A percentile compares a stretch with the other conserved stretches of the same genome.
Evolutionary conservation across 768 basidiomycete genomes (phyloP).

Genomic region (Leccinum boreale): DNA sequence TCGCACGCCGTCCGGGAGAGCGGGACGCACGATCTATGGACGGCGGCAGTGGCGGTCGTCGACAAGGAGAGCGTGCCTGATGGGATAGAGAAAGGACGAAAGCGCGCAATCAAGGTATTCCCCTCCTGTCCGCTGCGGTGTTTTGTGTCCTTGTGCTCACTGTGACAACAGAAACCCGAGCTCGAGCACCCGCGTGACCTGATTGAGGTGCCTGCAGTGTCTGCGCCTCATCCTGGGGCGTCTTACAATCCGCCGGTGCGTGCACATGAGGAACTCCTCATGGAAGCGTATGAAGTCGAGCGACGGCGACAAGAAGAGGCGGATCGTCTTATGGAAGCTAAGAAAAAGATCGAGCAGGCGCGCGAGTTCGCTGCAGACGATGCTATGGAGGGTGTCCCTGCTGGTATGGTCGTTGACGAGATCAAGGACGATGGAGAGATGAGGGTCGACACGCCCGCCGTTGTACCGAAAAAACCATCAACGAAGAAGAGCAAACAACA

Average conservation of each 20-base stretch:
- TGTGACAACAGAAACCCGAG: slow-evolving; percentile 44
- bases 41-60: slow-evolving; percentile 11
- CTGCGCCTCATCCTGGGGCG: slow-evolving; percentile 73
- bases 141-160: not conserved
- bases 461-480: slow-evolving; percentile 40
- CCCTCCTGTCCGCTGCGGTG: no score
- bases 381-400: slow-evolving; percentile 37
- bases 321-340: slow-evolving; percentile 50
- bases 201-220: slow-evolving; percentile 65
- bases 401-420: slow-evolving; percentile 66
- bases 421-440: slow-evolving; percentile 40
- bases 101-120: slow-evolving; percentile 41
- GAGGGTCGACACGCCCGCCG: slow-evolving; percentile 27
- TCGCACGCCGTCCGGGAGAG: slow-evolving; percentile 68
- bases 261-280: slow-evolving; percentile 69
- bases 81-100: slow-evolving; percentile 37
- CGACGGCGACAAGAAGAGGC: slow-evolving; percentile 51
- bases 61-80: slow-evolving; percentile 39
- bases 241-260: slow-evolving; percentile 86
- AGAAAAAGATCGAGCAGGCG: slow-evolving; percentile 54
- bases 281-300: slow-evolving; percentile 65
- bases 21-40: slow-evolving; percentile 68
- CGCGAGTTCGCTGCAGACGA: slow-evolving; percentile 31
- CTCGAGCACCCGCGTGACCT: slow-evolving; percentile 42
- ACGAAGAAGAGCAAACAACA: slow-evolving; percentile 61